Evolutionary conservation across 139 green algal genomes (phyloP), one percentile per base, ranked within the genome.

Genomic region (Chlamydomonas eustigma): DNA sequence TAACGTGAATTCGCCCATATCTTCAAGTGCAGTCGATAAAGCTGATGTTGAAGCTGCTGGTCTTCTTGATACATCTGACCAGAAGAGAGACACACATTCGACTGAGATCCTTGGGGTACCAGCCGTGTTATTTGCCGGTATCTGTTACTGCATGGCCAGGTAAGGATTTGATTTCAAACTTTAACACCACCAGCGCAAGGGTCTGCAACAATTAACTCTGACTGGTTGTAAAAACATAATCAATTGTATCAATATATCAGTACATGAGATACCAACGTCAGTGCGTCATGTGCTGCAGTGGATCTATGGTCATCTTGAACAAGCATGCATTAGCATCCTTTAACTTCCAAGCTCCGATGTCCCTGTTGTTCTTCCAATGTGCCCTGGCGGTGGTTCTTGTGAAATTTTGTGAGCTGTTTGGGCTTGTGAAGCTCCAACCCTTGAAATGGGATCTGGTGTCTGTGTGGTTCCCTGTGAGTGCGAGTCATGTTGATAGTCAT

Each of bases 321-420:
- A 96, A 96, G 78, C 83, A 90, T 38, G 89, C 92, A 0, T 86
- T 97, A 2, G 90, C 85, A 2, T 88, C 77, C 1, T 97, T 96
- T 68, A 73, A 84, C 36, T 97, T 96, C 72, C 80, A 81, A 1
- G 86, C 84, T 8, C 84, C 91, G 6, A 92, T 87, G 51, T 80
- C 81, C 0, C 83, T 97, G 63, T 86, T 97, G 18, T 88, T 92
- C 75, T 95, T 93, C 80, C 93, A 97, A 79, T 96, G 92, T 80
- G 37, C 73, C 0, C 58, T 93, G 0, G 87, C 88, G 44, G 89
- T 92, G 4, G 33, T 90, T 1, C 74, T 92, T 2, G 91, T 95
- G 6, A 87, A 92, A 39, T 1, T 33, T 0, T 89, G 77, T 73
- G 74, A 88, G 36, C 31, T 85, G 4, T 1, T 87, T 6, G 89